Base-by-base conservation (phyloP, 169 alveolate genomes). In the Cryptosporidium ryanae region DNA sequence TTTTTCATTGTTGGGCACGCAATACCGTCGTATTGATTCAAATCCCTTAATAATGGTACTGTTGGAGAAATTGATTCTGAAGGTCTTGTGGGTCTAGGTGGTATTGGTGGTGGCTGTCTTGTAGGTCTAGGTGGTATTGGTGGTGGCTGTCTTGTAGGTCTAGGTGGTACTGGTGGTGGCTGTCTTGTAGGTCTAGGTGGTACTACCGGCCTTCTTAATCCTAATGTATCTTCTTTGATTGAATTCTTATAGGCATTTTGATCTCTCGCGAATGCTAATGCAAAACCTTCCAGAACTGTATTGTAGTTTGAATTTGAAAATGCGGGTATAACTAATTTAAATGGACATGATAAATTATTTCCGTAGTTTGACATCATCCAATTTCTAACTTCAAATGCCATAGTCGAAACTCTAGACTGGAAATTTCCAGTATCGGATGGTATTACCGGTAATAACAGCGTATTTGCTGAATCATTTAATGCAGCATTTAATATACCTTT, bases 1-100 rank as follows among this genome's bases (percentile, higher is more conserved):
- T 76, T 76, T 63, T 76, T 76, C 71, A 76, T 76, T 76, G 87
- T 76, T 59, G 87, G 87, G 23, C 87, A 76, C 4, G 87, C 87
- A 27, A 76, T 34, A 43, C 71, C 71, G 38, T 76, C 87, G 25
- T 76, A 76, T 44, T 76, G 87, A 48, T 76, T 76, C 18, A 76
- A 55, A 32, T 76, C 76, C 18, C 76, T 57, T 5, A 76, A 31
- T 43, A 44, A 25, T 18, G 64, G 87, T 34, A 65, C 65, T 66
- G 64, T 46, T 38, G 46, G 46, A 31, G 76, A 52, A 10, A 15
- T 15, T 29, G 65, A 34, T 10, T 8, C 17, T 25, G 67, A 8
- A 18, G 50, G 66, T 46, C 7, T 23, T 4, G 66, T 18, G 29
- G 82, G 82, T 38, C 46, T 38, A n/a, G 50, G 31, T 18, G 63